Conservation (phyloP, 345 rosid species). For the Turnera subulata region DNA sequence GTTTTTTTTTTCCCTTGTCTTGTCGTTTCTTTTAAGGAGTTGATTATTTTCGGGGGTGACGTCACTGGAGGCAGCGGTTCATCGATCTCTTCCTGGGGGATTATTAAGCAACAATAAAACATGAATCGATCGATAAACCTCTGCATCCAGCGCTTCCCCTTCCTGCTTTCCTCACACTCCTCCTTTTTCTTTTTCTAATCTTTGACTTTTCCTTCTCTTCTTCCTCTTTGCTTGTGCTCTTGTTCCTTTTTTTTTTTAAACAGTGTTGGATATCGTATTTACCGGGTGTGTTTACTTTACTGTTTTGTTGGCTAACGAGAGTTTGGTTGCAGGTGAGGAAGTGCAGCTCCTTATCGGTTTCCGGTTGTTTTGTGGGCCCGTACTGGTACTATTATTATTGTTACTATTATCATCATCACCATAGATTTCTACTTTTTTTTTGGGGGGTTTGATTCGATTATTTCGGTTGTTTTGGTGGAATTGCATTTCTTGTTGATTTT, state of each 20-base stretch:
- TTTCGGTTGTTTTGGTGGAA: no score
- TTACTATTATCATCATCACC: neutral
- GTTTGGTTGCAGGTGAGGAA: constrained; percentile 1
- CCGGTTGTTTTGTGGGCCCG: neutral
- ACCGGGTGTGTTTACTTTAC: no score
- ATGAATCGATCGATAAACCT: constrained; percentile 99
- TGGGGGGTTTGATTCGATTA: no score
- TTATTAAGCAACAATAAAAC: constrained; percentile 29
- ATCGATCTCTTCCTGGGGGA: constrained; percentile 89
- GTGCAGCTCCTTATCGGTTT: neutral
- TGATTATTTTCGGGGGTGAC: constrained; percentile 16
- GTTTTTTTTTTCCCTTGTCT: no score
- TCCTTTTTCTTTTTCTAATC: neutral
- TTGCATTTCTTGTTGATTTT: no score
- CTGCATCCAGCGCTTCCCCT: constrained; percentile 85
- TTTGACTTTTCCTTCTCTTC: neutral
- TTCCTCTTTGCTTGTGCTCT: no score
- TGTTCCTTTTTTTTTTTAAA: no score
- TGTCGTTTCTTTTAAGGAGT: no score
- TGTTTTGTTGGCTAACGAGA: neutral
- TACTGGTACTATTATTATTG: neutral
- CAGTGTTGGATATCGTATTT: no score
- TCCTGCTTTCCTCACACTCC: neutral
- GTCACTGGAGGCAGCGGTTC: constrained; percentile 99
- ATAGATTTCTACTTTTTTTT: no score